Evolutionary conservation across 371 early-diverging fungal genomes (phyloP), one percentile per base, ranked within the genome.

Genomic region (Zychaea mexicana): DNA sequence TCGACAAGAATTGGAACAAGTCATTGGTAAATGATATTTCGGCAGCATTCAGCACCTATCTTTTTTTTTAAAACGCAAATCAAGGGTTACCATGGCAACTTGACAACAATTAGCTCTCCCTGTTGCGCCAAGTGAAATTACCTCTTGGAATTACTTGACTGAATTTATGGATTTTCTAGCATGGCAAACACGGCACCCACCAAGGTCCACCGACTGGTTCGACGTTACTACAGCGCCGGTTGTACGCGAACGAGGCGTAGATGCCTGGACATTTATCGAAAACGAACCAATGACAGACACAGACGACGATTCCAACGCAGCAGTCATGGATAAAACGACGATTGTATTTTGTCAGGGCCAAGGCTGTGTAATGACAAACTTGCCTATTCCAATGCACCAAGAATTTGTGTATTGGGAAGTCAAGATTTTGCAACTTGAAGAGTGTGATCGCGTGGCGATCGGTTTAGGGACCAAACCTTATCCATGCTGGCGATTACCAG

Each of bases 351-450:
- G 71, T 58, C 89, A 89, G 28, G 85, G 89, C 30, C 89, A 90
- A 64, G 87, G 88, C 39, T 88, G 86, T 58, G 87, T 89, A 32
- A 85, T 88, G 64, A 87, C 92, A 21, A 91, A 91, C 65, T 66
- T 91, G 39, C 92, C 92, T 5, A 68, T 92, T 27, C 91, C 90
- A 27, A 82, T 86, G 57, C 72, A 72, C 33, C 89, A 89, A 74
- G 87, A 88, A 52, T 83, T 86, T 15, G 81, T 79, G 36, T 89
- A 89, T 58, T 89, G 85, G 81, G 89, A 89, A 73, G 87, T 85
- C 55, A 89, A 92, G 70, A 73, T 89, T 66, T 74, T 84, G 55
- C 84, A 85, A 65, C 76, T 81, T 42, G 74, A 76, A 46, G 77
- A 74, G 13, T 64, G 69, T 45, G 72, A 70, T 53, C 24, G 59